Evolutionary conservation across 176 grass and related monocot genomes (phyloP).

Genomic region (Triticum timopheevii): DNA sequence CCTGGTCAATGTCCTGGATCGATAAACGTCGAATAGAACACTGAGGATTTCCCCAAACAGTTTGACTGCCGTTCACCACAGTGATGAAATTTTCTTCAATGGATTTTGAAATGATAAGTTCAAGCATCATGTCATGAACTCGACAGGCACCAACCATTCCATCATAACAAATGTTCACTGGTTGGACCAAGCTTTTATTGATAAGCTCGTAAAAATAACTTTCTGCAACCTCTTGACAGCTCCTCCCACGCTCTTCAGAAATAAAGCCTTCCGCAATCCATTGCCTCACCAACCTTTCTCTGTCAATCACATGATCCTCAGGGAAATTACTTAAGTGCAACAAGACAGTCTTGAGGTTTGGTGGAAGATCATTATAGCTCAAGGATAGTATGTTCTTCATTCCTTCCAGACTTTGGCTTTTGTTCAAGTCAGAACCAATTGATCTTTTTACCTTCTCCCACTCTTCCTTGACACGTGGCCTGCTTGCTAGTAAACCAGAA

Average conservation of each 20-base stretch:
- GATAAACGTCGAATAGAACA: background rate
- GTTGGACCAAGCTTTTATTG: constrained; percentile 13
- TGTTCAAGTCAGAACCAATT: too few species aligned
- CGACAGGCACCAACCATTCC: background rate
- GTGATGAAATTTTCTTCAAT: background rate
- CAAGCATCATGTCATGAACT: constrained; percentile 27
- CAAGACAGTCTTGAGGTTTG: too few species aligned
- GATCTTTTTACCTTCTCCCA: too few species aligned
- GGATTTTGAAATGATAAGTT: background rate
- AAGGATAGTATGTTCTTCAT: too few species aligned
- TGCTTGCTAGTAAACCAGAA: background rate
- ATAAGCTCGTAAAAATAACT: constrained; percentile 19
- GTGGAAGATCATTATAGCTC: too few species aligned
- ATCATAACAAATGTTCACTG: background rate
- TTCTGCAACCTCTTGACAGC: background rate
- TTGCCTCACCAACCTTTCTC: background rate
- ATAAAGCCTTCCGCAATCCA: constrained; percentile 27
- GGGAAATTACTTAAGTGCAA: too few species aligned
- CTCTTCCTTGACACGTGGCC: too few species aligned
- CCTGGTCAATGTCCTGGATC: background rate
- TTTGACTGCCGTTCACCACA: background rate
- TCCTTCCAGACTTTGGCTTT: too few species aligned
- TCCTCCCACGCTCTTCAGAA: background rate
- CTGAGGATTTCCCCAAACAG: background rate
- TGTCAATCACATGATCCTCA: too few species aligned